phyloP scores from a whole-genome alignment of 1,284 basidiomycete genomes.

The Puccinia polysora region DNA sequence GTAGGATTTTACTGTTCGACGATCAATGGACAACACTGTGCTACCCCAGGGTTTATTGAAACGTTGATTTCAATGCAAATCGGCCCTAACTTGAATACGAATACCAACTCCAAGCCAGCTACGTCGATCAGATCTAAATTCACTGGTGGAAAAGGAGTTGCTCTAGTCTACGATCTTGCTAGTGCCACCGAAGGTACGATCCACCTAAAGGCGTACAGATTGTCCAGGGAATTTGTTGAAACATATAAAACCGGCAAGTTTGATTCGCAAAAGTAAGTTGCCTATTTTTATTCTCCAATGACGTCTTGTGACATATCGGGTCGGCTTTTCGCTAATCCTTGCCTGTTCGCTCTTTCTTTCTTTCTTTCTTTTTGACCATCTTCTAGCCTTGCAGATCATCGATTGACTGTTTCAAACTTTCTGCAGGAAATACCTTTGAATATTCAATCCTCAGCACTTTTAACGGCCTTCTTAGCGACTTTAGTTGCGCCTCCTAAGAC shows the following conservation, averaged over 20 bases:
- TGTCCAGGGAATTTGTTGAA: conserved; percentile 76
- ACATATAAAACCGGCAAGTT: conserved; percentile 83
- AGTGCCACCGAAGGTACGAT: conserved; percentile 78
- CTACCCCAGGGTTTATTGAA: conserved; percentile 85
- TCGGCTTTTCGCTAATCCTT: not conserved
- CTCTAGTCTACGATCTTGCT: conserved; percentile 50
- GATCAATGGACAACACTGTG: conserved; percentile 53
- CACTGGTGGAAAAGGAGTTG: conserved; percentile 41
- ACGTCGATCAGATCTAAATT: conserved; percentile 37
- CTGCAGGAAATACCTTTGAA: conserved; percentile 83
- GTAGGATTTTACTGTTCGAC: conserved; percentile 96
- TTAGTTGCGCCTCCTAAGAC: conserved; percentile 58
- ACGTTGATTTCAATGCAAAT: conserved; percentile 83
- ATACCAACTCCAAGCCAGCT: conserved; percentile 50
- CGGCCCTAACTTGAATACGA: conserved; percentile 65
- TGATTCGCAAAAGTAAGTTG: conserved; percentile 69
- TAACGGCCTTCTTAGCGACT: conserved; percentile 76
- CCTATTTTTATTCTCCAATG: conserved; percentile 43
- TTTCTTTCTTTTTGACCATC: not conserved
- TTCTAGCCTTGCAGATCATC: conserved; percentile 71
- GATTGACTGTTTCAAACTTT: conserved; percentile 82
- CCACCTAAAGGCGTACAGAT: conserved; percentile 82
- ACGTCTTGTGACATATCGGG: conserved; percentile 37
- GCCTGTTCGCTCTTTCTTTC: not conserved
- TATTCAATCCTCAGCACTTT: conserved; percentile 77